These are phyloP conservation scores for Zygosaccharomyces pseudobailii DNA, from an alignment of 1,139 yeast genomes.

Conservation along the genomic window DNA sequence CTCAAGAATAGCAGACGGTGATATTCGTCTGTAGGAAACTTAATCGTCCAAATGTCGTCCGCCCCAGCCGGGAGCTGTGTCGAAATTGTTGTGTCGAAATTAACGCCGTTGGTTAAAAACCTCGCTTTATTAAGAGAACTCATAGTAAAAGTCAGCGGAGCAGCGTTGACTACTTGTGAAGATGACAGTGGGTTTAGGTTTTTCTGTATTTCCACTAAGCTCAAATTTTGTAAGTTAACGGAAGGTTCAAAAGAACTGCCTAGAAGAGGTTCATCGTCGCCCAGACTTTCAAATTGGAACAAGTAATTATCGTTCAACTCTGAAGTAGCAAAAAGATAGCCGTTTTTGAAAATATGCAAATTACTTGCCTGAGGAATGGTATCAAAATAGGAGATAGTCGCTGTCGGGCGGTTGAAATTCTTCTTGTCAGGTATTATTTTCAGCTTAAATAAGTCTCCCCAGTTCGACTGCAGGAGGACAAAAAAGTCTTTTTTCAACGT, in stretches of 20 bases:
- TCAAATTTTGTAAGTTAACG: conserved; percentile 50
- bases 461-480: conserved; percentile 61
- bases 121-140: conserved; percentile 32
- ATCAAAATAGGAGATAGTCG: conserved; percentile 66
- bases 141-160: conserved; percentile 27
- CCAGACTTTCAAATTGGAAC: conserved; percentile 76
- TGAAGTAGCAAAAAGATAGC: conserved; percentile 66
- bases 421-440: conserved; percentile 45
- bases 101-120: conserved; percentile 24
- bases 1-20: conserved; percentile 40
- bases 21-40: conserved; percentile 43
- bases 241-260: conserved; percentile 33
- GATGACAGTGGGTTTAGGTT: conserved; percentile 57
- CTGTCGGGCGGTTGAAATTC: conserved; percentile 35
- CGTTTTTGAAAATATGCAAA: conserved; percentile 64
- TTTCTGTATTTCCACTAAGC: conserved; percentile 49
- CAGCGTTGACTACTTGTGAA: conserved; percentile 35
- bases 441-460: conserved; percentile 77
- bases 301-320: conserved; percentile 58
- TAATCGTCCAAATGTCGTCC: conserved; percentile 27
- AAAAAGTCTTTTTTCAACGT: conserved; percentile 58
- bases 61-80: conserved; percentile 28
- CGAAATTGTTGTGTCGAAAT: conserved; percentile 22
- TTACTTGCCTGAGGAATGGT: conserved; percentile 56
- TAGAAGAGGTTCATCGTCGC: conserved; percentile 44